A percentile compares a stretch with the other conserved stretches of the same genome.
phyloP scores from a whole-genome alignment of 2,329 filamentous ascomycete species.

The Seiridium cupressi region DNA sequence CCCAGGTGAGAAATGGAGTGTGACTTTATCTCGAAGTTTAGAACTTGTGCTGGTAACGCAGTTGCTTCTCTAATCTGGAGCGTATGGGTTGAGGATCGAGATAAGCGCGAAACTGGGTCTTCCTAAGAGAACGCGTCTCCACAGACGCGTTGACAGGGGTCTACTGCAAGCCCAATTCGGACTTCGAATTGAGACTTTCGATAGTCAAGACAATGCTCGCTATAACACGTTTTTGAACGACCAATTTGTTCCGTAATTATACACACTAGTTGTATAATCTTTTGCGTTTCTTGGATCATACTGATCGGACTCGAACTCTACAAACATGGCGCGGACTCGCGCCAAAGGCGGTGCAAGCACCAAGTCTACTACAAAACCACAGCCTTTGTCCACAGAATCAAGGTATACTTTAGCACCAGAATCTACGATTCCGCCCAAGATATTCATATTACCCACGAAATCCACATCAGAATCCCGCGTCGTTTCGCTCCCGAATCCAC shows the following conservation, averaged over 20 bases:
- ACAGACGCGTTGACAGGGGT: conserved; percentile 2
- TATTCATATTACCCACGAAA: conserved; percentile 61
- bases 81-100: background rate
- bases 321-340: conserved; percentile 46
- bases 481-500: conserved; percentile 59
- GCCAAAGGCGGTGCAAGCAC: conserved; percentile 34
- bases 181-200: background rate
- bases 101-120: background rate
- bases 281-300: background rate
- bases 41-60: too few species aligned
- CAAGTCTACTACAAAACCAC: conserved; percentile 21
- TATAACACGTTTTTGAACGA: too few species aligned
- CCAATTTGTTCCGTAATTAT: too few species aligned
- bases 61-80: too few species aligned
- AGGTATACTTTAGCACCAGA: conserved; percentile 40
- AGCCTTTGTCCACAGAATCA: conserved; percentile 27
- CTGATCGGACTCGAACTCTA: background rate
- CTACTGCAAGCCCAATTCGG: background rate
- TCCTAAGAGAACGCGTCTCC: conserved; percentile 2
- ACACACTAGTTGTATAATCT: background rate
- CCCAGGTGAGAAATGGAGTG: too few species aligned
- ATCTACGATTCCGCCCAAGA: conserved; percentile 43
- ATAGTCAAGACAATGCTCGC: too few species aligned
- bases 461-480: conserved; percentile 55
- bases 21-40: too few species aligned